Conservation (phyloP, 139 green algal species). For the Coccomyxa sp. region DNA sequence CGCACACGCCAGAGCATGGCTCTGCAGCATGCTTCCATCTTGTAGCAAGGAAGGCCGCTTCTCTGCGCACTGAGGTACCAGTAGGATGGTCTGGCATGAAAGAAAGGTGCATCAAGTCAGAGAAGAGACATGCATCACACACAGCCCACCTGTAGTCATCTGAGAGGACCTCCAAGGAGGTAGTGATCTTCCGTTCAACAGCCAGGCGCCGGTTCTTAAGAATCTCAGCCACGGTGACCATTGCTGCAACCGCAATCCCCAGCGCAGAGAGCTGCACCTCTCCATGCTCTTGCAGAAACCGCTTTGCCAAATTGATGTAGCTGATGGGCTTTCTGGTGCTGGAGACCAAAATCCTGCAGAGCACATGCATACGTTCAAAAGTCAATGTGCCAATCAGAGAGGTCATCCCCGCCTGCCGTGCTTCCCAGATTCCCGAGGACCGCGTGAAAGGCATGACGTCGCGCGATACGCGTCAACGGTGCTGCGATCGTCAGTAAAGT, state of each 20-base stretch:
- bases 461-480: background rate
- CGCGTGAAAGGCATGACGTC: background rate
- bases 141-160: slow-evolving; percentile 25
- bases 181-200: slow-evolving; percentile 53
- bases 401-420: no score
- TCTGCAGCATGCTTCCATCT: no score
- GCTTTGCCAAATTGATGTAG: slow-evolving; percentile 72
- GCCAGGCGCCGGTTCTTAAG: slow-evolving; percentile 74
- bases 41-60: no score
- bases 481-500: background rate
- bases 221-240: slow-evolving; percentile 82
- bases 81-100: no score
- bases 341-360: no score
- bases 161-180: slow-evolving; percentile 26
- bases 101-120: no score
- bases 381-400: no score
- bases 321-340: slow-evolving; percentile 68
- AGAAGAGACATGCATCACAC: no score
- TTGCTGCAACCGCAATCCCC: slow-evolving; percentile 70
- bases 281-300: slow-evolving; percentile 65
- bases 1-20: no score
- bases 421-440: slow-evolving; percentile 64
- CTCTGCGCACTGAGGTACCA: no score
- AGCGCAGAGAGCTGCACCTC: slow-evolving; percentile 80
- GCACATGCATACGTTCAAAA: no score